Percentiles rank a stretch among this genome's conserved stretches.
These are phyloP conservation scores for Artemisia annua DNA, from an alignment of 129 eudicot species.

Conservation along the genomic window DNA sequence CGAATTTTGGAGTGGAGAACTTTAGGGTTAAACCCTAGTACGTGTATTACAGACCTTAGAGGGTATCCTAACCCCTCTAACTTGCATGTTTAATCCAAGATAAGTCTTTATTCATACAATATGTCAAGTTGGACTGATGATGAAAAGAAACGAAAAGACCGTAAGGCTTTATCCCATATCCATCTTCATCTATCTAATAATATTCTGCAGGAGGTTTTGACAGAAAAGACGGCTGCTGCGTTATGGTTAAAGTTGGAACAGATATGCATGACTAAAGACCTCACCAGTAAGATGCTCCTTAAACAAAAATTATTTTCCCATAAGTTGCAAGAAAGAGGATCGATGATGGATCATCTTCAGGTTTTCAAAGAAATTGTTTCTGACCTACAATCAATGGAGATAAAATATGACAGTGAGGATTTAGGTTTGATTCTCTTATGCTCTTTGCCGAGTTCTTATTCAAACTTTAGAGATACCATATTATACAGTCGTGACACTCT, in stretches of 20 bases:
- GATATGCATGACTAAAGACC: neutral
- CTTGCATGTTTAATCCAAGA: no score
- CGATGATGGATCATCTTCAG: neutral
- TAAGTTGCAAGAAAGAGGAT: constrained; percentile 13
- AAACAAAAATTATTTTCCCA: constrained; percentile 4
- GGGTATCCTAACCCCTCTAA: no score
- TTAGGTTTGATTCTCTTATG: constrained; percentile 4
- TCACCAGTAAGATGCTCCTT: constrained; percentile 7
- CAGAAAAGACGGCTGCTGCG: neutral
- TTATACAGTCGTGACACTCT: no score
- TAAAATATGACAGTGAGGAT: constrained; percentile 5
- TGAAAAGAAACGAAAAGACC: neutral
- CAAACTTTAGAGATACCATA: no score
- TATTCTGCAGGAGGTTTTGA: constrained; percentile 5
- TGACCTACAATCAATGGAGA: neutral
- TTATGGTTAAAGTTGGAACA: constrained; percentile 3
- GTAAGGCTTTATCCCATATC: constrained; percentile 7
- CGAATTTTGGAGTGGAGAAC: no score
- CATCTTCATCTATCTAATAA: constrained; percentile 7
- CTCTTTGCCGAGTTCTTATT: no score
- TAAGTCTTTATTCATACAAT: no score
- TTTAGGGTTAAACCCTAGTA: no score
- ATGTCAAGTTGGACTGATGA: neutral
- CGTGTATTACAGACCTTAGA: no score
- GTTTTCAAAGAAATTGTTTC: neutral